Conservation (phyloP, 2,329 filamentous ascomycete genomes). For the Thelonectria rubi region DNA sequence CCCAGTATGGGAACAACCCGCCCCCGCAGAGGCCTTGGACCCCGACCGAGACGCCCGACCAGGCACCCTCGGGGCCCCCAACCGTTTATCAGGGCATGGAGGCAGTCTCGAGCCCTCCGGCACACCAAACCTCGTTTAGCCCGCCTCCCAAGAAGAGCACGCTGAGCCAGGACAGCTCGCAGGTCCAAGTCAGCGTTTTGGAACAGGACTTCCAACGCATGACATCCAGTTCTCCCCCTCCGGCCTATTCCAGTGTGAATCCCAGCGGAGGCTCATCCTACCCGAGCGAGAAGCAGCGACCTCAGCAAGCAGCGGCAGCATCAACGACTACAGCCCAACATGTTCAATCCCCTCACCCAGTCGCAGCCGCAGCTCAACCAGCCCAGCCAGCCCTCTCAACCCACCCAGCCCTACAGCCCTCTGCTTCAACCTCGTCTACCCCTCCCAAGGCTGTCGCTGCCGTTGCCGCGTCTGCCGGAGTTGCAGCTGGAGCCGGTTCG, state of each 20-base stretch:
- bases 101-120: constrained; percentile 66
- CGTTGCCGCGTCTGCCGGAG: constrained; percentile 6
- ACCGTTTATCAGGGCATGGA: constrained; percentile 90
- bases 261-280: constrained; percentile 66
- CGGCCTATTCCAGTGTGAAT: constrained; percentile 89
- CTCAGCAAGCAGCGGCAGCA: constrained; percentile 45
- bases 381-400: constrained; percentile 25
- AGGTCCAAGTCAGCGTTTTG: constrained; percentile 73
- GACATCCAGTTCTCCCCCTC: constrained; percentile 85
- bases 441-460: constrained; percentile 41
- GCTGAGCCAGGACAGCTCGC: constrained; percentile 45
- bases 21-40: constrained; percentile 79
- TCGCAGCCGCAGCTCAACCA: constrained; percentile 39
- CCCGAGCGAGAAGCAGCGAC: constrained; percentile 79
- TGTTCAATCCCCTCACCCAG: constrained; percentile 35
- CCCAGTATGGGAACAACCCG: constrained; percentile 72
- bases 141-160: constrained; percentile 53
- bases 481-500: constrained; percentile 36
- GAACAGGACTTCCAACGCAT: constrained; percentile 88
- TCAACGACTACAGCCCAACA: constrained; percentile 41
- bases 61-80: constrained; percentile 87
- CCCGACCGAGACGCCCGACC: constrained; percentile 88
- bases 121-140: constrained; percentile 46
- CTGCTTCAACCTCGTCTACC: constrained; percentile 38
- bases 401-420: constrained; percentile 31